These are phyloP conservation scores for Alternaria brassicae DNA, from an alignment of 2,329 filamentous ascomycete species.

Conservation along the genomic window DNA sequence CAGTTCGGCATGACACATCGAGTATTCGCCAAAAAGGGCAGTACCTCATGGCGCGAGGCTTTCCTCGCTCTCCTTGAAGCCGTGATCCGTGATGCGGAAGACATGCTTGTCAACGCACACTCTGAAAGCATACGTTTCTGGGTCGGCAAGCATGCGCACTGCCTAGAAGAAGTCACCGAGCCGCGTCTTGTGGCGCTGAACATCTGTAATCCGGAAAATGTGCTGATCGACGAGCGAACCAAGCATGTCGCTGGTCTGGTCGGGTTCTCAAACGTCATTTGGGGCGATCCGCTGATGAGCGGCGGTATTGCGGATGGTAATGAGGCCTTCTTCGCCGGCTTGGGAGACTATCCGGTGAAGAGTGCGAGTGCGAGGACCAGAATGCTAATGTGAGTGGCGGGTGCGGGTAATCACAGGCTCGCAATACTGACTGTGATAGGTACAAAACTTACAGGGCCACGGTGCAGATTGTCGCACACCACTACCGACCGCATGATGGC, in stretches of 20 bases:
- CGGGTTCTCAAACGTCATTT: slow-evolving; percentile 62
- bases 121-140: slow-evolving; percentile 63
- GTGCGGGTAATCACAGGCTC: neutral
- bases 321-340: slow-evolving; percentile 54
- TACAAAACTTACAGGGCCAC: slow-evolving; percentile 56
- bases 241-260: slow-evolving; percentile 59
- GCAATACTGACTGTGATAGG: slow-evolving; percentile 36
- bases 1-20: slow-evolving; percentile 60
- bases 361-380: slow-evolving; percentile 45
- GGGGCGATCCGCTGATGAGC: slow-evolving; percentile 64
- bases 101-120: slow-evolving; percentile 64
- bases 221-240: slow-evolving; percentile 59
- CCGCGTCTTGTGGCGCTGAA: slow-evolving; percentile 61
- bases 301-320: slow-evolving; percentile 53
- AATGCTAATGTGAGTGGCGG: slow-evolving; percentile 52
- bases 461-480: slow-evolving; percentile 53
- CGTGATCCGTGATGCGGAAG: slow-evolving; percentile 64
- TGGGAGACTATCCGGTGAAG: slow-evolving; percentile 47
- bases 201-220: slow-evolving; percentile 57
- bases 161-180: slow-evolving; percentile 59
- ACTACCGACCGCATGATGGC: slow-evolving; percentile 53
- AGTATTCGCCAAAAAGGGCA: slow-evolving; percentile 56
- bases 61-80: slow-evolving; percentile 62
- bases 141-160: slow-evolving; percentile 53
- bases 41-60: slow-evolving; percentile 60